Base-by-base conservation (phyloP, 495 filamentous ascomycete species). In the Penicillium herquei region DNA sequence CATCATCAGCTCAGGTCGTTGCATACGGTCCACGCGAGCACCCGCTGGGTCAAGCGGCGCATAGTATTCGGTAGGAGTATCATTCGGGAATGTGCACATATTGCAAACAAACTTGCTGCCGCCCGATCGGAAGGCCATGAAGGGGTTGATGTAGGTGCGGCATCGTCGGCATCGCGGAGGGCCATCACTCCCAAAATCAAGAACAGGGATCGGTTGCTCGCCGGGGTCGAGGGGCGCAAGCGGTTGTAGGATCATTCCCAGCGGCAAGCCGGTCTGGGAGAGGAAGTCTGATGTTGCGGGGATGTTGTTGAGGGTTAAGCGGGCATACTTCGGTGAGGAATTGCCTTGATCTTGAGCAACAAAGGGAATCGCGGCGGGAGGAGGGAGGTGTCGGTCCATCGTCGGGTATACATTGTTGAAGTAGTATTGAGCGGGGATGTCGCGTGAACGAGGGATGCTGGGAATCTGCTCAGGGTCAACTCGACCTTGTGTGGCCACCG, bases 21-120 rank as follows among this genome's bases (percentile, higher is more conserved):
- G 89, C 68, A 89, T 83, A 39, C 94, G 85, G 68, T 99, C 94
- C 30, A 96, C 84, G 49, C 94, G 87, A 35, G 88, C 80, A 30
- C 95, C 95, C 35, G 88, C 87, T 16, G 92, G 91, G 63, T 91
- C 93, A 42, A 91, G 86, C 32, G 95, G 91, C 33, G 89, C 87
- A 66, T 95, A 98, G 69, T 99, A 99, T 63, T 97, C 94, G 1
- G 88, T 70, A 1, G 90, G 78, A 6, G 95, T 92, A 70, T 99
- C 95, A 68, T 98, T 98, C 4, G 95, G 90, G 73, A 96, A 96
- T 18, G 87, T 92, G 74, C 94, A 99, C 78, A 99, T 93, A 64
- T 99, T 99, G 73, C 94, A 99, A 52, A 95, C 91, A 64, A 97
- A 96, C 69, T 93, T 95, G 71, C 90, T 96, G 34, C 94, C 94